Percentiles rank a stretch among this genome's conserved stretches.
Evolutionary conservation across 2,329 filamentous ascomycete genomes (phyloP).

Genomic region (Colletotrichum costaricense): DNA sequence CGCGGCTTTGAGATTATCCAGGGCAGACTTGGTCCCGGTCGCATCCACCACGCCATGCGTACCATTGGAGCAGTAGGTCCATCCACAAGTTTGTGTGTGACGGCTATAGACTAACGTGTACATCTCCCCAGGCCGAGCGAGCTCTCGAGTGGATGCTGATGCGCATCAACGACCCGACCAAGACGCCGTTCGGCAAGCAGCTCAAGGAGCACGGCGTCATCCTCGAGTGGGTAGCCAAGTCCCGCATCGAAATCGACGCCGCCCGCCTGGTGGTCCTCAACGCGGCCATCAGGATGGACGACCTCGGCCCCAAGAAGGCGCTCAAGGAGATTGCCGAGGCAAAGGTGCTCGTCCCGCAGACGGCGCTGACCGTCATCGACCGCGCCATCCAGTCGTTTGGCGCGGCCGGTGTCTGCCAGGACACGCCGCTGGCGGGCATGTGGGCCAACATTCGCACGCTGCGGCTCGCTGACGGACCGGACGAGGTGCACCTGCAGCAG

Average conservation of each 20-base stretch:
- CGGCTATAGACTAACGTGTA: neutral
- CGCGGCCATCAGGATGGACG: constrained; percentile 94
- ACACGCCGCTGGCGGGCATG: constrained; percentile 89
- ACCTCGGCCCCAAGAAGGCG: constrained; percentile 86
- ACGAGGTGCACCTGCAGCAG: constrained; percentile 92
- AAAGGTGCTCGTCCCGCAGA: constrained; percentile 89
- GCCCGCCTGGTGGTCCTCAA: constrained; percentile 92
- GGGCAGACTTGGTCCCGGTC: constrained; percentile 92
- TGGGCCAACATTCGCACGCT: constrained; percentile 86
- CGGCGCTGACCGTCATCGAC: constrained; percentile 88
- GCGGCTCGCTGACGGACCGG: constrained; percentile 90
- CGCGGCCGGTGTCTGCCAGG: constrained; percentile 90
- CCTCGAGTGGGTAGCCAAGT: constrained; percentile 93
- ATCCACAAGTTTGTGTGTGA: neutral
- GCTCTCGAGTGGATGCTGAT: constrained; percentile 96
- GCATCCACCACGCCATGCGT: constrained; percentile 98
- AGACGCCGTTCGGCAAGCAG: constrained; percentile 91
- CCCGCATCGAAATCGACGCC: constrained; percentile 92
- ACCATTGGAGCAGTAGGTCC: constrained; percentile 81
- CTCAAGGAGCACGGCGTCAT: constrained; percentile 93
- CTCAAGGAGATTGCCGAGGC: constrained; percentile 95
- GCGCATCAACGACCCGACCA: constrained; percentile 90
- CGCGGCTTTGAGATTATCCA: constrained; percentile 99
- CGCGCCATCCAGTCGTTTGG: constrained; percentile 94
- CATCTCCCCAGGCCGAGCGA: constrained; percentile 72